Evolutionary conservation across 164 flowering plant genomes (phyloP), one percentile per base, ranked within the genome.

Genomic region (Paratinospora sagittata): DNA sequence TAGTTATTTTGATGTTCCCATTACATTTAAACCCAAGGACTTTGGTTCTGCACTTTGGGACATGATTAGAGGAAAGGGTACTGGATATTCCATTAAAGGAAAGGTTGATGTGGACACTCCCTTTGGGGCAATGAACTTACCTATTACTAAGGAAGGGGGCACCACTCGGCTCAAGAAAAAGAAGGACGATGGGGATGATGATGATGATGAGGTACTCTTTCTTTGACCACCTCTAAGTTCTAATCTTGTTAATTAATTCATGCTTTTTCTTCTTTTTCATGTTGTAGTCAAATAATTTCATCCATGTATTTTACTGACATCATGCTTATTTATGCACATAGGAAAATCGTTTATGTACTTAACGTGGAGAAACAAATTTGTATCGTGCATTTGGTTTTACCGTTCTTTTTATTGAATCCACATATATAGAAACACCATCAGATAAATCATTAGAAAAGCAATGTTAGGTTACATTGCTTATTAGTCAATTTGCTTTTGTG

Each of bases 41-140:
- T 87, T 84, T 65, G 93, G 94, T 17, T 89, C 94, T 69, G 97
- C 90, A n/a, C 79, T 91, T 24, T 88, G 94, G 97, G 92, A 87
- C 69, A 87, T 91, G 94, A 91, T 91, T 26, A 80, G 94, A 77
- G 94, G 94, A 52, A 87, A 69, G 75, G 91, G 92, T 33, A 86
- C 90, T 34, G 91, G 94, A 19, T 91, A 88, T 78, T 58, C 87
- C 69, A 87, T 89, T 76, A 89, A 89, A 75, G 97, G 94, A 26
- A 67, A 85, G 73, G 80, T 91, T 30, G 17, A 84, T 73, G 94
- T 85, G 55, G 94, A 88, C 71, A 91, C 92, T 16, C 97, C 94
- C 27, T 91, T 88, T 79, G 94, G 97, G 34, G 82, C 84, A 8
- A 91, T 91, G 94, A 91, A 88, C 76, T 72, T 89, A 52, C 94